A percentile compares a stretch with the other conserved stretches of the same genome.
Conservation (phyloP, 164 flowering plant species). For the Magnolia sinica region DNA sequence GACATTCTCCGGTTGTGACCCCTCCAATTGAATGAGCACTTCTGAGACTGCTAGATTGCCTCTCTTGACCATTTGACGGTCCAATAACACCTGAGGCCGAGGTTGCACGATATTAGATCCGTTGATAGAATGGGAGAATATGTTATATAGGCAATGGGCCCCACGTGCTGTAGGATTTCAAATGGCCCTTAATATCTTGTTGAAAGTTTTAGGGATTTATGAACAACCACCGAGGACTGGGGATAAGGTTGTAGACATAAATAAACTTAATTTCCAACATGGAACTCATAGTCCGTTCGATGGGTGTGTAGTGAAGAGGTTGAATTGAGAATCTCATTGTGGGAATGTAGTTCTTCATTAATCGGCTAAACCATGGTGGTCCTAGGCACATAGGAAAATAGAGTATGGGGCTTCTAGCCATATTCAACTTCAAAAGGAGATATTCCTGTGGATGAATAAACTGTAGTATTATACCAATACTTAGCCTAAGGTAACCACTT, state of each 20-base stretch:
- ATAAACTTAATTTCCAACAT: neutral
- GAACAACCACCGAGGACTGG: neutral
- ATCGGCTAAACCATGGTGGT: neutral
- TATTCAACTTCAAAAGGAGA: too few species aligned
- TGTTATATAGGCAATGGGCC: neutral
- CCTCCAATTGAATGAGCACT: neutral
- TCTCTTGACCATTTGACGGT: neutral
- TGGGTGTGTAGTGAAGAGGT: neutral
- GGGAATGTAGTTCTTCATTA: neutral
- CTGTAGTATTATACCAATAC: neutral
- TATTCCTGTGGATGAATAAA: neutral
- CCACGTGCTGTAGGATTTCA: neutral
- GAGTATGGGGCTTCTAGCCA: neutral
- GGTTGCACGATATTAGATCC: neutral
- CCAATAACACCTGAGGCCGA: neutral
- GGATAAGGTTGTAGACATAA: neutral
- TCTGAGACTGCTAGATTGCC: neutral
- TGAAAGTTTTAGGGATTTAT: neutral
- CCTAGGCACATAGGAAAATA: neutral
- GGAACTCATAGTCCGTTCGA: neutral
- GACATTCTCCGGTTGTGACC: neutral
- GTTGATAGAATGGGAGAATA: neutral
- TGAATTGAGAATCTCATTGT: neutral
- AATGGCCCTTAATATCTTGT: neutral
- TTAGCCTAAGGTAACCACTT: neutral